Evolutionary conservation across 208 protist genomes (phyloP), one percentile per base, ranked within the genome.

Genomic region (Hexamita inflata): DNA sequence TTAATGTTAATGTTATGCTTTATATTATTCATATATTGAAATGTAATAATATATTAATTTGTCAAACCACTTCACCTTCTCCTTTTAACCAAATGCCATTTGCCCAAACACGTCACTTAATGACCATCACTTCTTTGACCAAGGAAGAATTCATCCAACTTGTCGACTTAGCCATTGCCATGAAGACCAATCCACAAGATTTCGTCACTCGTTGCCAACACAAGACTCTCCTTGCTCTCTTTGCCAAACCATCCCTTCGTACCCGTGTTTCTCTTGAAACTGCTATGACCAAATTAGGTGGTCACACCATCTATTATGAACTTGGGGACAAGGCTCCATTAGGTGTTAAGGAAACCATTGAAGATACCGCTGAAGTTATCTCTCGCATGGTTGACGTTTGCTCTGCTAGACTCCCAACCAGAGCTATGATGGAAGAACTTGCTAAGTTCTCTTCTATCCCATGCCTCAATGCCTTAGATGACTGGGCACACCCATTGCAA

Each of bases 391-490:
- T 85, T 4, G 82, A 91, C 76, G 79, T 86, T 38, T 76, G 89
- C 49, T 84, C 78, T 35, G 88, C 84, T 1, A 73, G 88, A 58
- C 64, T 91, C 26, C 85, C 88, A 35, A 82, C 73, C 26, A 40
- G 83, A 13, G 28, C 76, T 30, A 76, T 79, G 26, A 73, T 88
- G 11, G 30, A 45, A 4, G 76, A 86, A 29, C 75, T 87, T n/a
- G 75, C 77, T 26, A 61, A 77, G n/a, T 61, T 87, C 62, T 67
- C 86, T 1, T 77, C 82, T 29, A 81, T 91, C 28, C 88, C 88
- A n/a, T 77, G 92, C 0, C 85, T 91, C 75, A 91, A 91, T 59
- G 88, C 80, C 59, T 82, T 92, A 29, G 88, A 90, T 77, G 84
- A 91, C 70, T 90, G 59, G 26, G 87, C 81, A 19, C 88, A 91